These are phyloP conservation scores for Aristolochia californica DNA, from an alignment of 164 flowering plant species.

Conservation along the genomic window DNA sequence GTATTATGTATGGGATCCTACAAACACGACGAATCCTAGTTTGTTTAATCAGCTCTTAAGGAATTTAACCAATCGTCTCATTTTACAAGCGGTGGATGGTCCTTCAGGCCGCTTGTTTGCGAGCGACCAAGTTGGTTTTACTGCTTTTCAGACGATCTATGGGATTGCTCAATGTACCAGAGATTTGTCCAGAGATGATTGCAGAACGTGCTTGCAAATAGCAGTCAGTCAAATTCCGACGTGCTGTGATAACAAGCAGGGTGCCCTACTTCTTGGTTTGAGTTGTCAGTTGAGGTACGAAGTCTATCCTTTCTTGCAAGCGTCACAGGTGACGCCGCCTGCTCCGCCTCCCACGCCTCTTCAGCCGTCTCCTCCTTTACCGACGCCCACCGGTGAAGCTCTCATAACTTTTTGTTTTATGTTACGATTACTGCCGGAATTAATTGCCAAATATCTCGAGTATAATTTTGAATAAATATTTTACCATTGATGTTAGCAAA, in stretches of 20 bases:
- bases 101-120: slow-evolving; percentile 3
- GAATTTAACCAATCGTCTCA: not conserved
- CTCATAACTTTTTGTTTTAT: no score
- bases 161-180: slow-evolving; percentile 34
- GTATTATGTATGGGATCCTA: not conserved
- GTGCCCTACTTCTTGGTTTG: slow-evolving; percentile 13
- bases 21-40: not conserved
- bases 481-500: no score
- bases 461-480: no score
- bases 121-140: not conserved
- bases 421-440: no score
- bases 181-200: slow-evolving; percentile 17
- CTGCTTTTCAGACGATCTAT: not conserved
- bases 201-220: slow-evolving; percentile 18
- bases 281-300: slow-evolving; percentile 23
- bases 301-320: not conserved
- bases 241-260: slow-evolving; percentile 1
- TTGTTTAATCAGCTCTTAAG: not conserved
- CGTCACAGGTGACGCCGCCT: no score
- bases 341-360: not conserved
- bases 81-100: not conserved
- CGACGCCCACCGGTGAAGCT: no score
- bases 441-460: no score
- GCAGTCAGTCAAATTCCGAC: slow-evolving; percentile 1
- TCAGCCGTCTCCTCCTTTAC: not conserved